Base-by-base conservation (phyloP, 345 rosid genomes). In the Syzygium grande region DNA sequence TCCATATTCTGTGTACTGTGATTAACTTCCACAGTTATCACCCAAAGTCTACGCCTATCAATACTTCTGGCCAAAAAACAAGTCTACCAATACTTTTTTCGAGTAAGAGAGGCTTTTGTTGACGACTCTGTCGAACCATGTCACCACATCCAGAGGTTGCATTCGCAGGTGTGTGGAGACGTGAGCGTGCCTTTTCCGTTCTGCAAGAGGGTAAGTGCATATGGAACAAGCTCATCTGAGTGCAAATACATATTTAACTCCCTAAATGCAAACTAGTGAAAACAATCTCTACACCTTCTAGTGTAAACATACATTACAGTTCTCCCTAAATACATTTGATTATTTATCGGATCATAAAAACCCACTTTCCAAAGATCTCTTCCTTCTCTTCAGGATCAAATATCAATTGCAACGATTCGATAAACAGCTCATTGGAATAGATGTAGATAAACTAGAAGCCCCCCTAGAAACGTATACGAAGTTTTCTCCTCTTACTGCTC, bases 341-440 rank as follows among this genome's bases (percentile, higher is more conserved):
- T 73, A 53, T 73, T 51, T 86, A 51, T 73, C 3, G 51, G 55
- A 86, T 86, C 14, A 73, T 30, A 73, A 65, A 86, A 86, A 86
- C n/a, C 51, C 59, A 68, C 61, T 68, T 65, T 86, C 14, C 17
- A 38, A 80, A 56, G 17, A n/a, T 52, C 56, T 46, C 86, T 55
- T 56, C 59, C 2, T 84, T 87, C 86, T 43, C 49, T 41, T 79
- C 27, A 29, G 25, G 86, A 54, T 87, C 43, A 12, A 46, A 38
- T 85, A 87, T 87, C 77, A 55, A 87, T 55, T 79, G 85, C 88
- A 87, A 87, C 46, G 54, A 87, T 87, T 87, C 25, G 52, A 58
- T 58, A 6, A 58, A 43, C 1, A 7, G 25, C 38, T 65, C 14
- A 51, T 52, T 43, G 51, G 29, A 52, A 52, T 73, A 65, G 56